phyloP scores from a whole-genome alignment of 1,284 basidiomycete species.

The Trichosporon coremiiforme region DNA sequence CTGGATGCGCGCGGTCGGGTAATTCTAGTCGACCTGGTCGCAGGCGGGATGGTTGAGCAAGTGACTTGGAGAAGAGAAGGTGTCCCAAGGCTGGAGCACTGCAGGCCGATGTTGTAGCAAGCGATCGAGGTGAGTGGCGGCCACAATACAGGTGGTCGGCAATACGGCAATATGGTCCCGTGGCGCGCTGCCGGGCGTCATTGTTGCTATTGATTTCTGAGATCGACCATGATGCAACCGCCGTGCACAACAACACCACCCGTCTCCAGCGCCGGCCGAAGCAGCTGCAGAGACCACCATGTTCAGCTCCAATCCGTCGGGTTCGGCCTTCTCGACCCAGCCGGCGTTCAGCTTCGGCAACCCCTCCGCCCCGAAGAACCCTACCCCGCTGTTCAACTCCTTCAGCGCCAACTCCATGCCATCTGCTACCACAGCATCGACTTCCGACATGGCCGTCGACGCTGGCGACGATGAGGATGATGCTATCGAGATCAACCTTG shows the following conservation, averaged over 20 bases:
- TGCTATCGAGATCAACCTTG: conserved; percentile 31
- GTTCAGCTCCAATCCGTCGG: conserved; percentile 24
- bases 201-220: conserved; percentile 15
- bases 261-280: background rate
- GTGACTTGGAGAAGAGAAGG: conserved; percentile 3
- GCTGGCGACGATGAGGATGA: conserved; percentile 21
- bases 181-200: conserved; percentile 12
- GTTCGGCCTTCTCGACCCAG: conserved; percentile 23
- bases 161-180: conserved; percentile 17
- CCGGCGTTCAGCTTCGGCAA: conserved; percentile 26
- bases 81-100: background rate
- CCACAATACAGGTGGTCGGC: conserved; percentile 1
- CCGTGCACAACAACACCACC: background rate
- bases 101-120: background rate
- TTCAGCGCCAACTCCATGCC: conserved; percentile 23
- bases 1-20: conserved; percentile 10
- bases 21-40: background rate
- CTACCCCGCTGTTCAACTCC: conserved; percentile 30
- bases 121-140: conserved; percentile 18
- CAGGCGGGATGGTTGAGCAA: background rate
- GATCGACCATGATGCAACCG: background rate
- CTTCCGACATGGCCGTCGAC: conserved; percentile 21
- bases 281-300: conserved; percentile 13
- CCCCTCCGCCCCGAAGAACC: conserved; percentile 27
- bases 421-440: background rate